phyloP scores from a whole-genome alignment of 1,284 basidiomycete genomes.

The Anthracocystis setariae region DNA sequence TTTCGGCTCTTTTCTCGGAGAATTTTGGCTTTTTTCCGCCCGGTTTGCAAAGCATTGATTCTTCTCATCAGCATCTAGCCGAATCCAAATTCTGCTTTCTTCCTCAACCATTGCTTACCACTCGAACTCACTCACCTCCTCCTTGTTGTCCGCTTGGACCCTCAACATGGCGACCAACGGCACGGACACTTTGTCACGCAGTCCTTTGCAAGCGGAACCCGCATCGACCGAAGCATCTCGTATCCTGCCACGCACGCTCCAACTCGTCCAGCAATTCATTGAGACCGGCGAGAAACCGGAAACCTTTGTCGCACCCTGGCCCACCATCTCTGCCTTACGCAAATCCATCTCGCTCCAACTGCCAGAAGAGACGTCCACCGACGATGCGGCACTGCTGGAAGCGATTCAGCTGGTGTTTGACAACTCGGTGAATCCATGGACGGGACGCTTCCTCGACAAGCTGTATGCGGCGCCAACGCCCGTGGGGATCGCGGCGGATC shows the following conservation, averaged over 20 bases:
- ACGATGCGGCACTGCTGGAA: conserved; percentile 39
- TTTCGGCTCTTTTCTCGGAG: conserved; percentile 18
- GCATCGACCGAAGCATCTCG: conserved; percentile 45
- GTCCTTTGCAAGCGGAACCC: conserved; percentile 38
- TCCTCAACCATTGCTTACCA: conserved; percentile 3
- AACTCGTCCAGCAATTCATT: conserved; percentile 44
- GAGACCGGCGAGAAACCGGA: conserved; percentile 31
- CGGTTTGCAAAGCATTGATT: background rate
- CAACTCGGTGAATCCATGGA: conserved; percentile 64
- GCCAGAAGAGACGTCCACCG: conserved; percentile 13
- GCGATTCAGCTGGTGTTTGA: conserved; percentile 48
- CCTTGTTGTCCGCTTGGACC: too few relatives aligned
- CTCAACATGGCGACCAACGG: conserved; percentile 12
- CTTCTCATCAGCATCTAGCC: conserved; percentile 8
- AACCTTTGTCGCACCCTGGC: conserved; percentile 43
- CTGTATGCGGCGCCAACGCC: conserved; percentile 69
- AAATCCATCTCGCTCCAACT: conserved; percentile 33
- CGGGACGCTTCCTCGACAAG: conserved; percentile 64
- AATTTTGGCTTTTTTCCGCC: conserved; percentile 11
- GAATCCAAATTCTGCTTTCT: conserved; percentile 1
- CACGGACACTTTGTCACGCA: conserved; percentile 15
- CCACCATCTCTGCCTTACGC: conserved; percentile 38
- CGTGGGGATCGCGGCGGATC: conserved; percentile 68
- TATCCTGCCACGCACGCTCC: conserved; percentile 33
- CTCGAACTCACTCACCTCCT: too few relatives aligned